Evolutionary conservation across 2,329 filamentous ascomycete genomes (phyloP).

Genomic region (Penicillium sp.): DNA sequence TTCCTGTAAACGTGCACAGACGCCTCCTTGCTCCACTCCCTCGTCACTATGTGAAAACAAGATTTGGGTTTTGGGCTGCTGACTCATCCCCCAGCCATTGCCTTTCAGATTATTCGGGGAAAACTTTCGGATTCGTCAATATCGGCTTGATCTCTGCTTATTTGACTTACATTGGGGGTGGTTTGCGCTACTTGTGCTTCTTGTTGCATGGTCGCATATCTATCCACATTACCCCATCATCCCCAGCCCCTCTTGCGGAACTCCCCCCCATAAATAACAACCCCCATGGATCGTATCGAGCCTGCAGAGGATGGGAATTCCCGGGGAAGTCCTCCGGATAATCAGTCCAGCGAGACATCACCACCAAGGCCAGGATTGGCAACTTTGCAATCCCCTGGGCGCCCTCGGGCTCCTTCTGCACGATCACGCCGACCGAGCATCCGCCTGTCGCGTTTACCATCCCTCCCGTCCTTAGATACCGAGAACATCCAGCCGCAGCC

Average conservation of each 20-base stretch:
- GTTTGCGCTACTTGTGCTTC: not conserved
- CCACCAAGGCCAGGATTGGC: constrained; percentile 16
- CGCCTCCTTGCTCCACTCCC: constrained; percentile 10
- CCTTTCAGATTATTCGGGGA: not conserved
- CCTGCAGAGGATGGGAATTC: constrained; percentile 23
- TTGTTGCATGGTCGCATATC: not conserved
- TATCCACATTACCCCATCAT: not conserved
- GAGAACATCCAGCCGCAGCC: constrained; percentile 8
- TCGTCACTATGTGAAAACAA: constrained; percentile 20
- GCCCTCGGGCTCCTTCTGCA: constrained; percentile 16
- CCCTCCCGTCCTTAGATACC: constrained; percentile 17
- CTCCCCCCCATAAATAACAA: not conserved
- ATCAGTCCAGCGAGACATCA: constrained; percentile 13
- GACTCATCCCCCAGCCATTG: constrained; percentile 12
- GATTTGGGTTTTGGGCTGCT: constrained; percentile 13
- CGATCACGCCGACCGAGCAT: constrained; percentile 34
- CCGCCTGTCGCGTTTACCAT: constrained; percentile 26
- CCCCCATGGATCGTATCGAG: constrained; percentile 42
- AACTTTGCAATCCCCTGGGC: constrained; percentile 18
- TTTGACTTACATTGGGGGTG: not conserved
- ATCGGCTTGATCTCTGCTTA: not conserved
- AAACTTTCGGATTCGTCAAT: not conserved
- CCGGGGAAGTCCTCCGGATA: constrained; percentile 10
- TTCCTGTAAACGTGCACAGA: constrained; percentile 2
- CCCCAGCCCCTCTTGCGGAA: not conserved